Base-by-base conservation (phyloP, 2,329 filamentous ascomycete genomes). In the Fonsecaea nubica region DNA sequence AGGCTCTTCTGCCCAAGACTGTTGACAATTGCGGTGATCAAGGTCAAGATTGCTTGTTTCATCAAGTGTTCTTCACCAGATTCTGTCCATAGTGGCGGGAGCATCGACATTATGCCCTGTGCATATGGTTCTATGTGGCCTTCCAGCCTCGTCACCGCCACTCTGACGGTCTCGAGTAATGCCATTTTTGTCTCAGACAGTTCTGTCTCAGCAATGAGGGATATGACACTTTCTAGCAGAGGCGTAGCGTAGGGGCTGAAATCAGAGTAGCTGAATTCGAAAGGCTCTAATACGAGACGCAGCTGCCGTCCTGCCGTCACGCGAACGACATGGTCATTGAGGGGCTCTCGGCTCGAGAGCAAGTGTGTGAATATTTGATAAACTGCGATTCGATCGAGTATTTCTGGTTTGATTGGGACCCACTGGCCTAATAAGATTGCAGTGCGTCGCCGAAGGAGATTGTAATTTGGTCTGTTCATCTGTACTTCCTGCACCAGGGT, bases 281-380 rank as follows among this genome's bases (percentile, higher is more conserved):
- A 92, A 52, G 96, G 92, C 72, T 97, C 90, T 0, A 92, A 88
- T 52, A 97, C 86, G 71, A 86, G 86, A 72, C 90, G 90, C 58
- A 99, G 86, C 73, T 96, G 92, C 63, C 93, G 86, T 5, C 92
- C 95, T 2, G 95, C 92, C 1, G 94, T 97, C 62, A 98, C 90
- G 13, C 92, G 89, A 36, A 99, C 95, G 0, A 98, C 93, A 61
- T 93, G 85, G 74, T 99, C 95, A 74, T 99, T 99, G 66, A 88
- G 83, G 7, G 87, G 83, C 73, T 97, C 93, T 18, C 86, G 84
- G 7, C 88, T 87, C 73, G 93, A 90, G 21, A 99, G 84, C 13
- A 99, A 84, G 77, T 97, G 92, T 65, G 92, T 88, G 76, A 93
- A 97, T 63, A 98, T 92, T 74, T 94, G 89, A 75, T 96, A 98